These are phyloP conservation scores for Phytophthora agathidicida DNA, from an alignment of 352 stramenopile genomes.

Conservation along the genomic window DNA sequence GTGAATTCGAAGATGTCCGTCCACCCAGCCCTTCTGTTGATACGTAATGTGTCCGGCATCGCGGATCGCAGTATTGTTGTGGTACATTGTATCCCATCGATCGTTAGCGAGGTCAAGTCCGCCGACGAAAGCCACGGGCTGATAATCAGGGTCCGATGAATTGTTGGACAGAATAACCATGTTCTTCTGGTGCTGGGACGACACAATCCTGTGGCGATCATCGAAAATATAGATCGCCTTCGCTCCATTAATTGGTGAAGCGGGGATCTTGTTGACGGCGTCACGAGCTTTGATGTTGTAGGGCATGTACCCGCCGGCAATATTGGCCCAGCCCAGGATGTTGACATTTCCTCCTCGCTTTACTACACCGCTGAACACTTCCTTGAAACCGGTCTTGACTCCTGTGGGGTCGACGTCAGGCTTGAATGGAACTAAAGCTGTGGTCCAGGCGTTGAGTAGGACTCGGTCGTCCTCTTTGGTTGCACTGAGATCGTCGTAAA, in stretches of 20 bases:
- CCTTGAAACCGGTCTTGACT: conserved; percentile 35
- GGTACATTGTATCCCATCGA: conserved; percentile 62
- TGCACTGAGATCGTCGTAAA: conserved; percentile 45
- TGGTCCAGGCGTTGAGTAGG: conserved; percentile 48
- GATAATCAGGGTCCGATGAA: neutral
- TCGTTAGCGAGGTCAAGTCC: conserved; percentile 56
- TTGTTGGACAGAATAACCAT: conserved; percentile 33
- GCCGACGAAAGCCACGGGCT: conserved; percentile 47
- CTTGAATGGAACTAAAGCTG: conserved; percentile 47
- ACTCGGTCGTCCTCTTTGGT: conserved; percentile 32
- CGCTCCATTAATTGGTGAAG: conserved; percentile 17
- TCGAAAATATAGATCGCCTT: conserved; percentile 49
- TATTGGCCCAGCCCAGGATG: conserved; percentile 61
- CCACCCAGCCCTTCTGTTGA: conserved; percentile 55
- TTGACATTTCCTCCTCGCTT: conserved; percentile 43
- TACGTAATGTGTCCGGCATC: conserved; percentile 34
- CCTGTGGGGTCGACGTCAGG: conserved; percentile 29
- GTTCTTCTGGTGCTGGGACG: conserved; percentile 61
- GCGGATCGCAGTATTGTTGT: conserved; percentile 49
- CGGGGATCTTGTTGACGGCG: conserved; percentile 43
- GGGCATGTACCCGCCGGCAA: conserved; percentile 35
- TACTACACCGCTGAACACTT: conserved; percentile 37
- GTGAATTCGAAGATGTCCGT: conserved; percentile 47
- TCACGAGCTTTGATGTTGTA: conserved; percentile 41
- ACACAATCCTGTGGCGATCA: conserved; percentile 39